Evolutionary conservation across 805 yeast species (phyloP), one percentile per base, ranked within the genome.

Genomic region (Metschnikowia santaceciliae): DNA sequence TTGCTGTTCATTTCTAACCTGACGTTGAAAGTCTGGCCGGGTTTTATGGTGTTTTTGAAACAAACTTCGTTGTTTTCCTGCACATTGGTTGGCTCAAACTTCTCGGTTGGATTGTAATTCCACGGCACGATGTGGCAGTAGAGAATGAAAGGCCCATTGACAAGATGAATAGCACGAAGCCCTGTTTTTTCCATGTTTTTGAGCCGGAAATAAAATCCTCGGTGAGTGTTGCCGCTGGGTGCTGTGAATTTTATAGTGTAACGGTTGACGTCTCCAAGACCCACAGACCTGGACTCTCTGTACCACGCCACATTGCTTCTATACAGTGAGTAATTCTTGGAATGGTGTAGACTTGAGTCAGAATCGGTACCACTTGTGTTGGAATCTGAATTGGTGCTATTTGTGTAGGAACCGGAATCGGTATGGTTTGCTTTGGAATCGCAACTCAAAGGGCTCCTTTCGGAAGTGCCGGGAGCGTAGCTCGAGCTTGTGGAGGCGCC

Each of bases 11-110:
- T 62, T 15, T 66, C 58, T 23, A 88, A 68, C 50, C 71, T 71
- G 2, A 82, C 83, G 51, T 79, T 77, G 63, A 86, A 86, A 6
- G 82, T 73, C 58, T 83, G 86, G 22, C 86, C 88, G 0, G 96
- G 94, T 55, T 83, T 84, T 19, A 89, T 66, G 38, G 70, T 66
- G 53, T 73, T 72, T 26, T 64, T 62, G 57, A 70, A 74, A 35
- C 61, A 61, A 6, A 74, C 68, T 54, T 73, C 77, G 34, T 58
- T 55, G 40, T 63, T 62, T 6, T 17, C 30, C 23, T 57, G 62
- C 14, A 51, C 48, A 22, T 54, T 44, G 3, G 58, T 60, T 14
- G 72, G 70, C 48, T 23, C 36, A 45, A 71, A 71, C 47, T 47
- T 46, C 50, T 54, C 33, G 4, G 46, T 49, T 32, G 65, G 69